These are phyloP conservation scores for Escallonia rubra DNA, from an alignment of 129 eudicot genomes.

Conservation along the genomic window DNA sequence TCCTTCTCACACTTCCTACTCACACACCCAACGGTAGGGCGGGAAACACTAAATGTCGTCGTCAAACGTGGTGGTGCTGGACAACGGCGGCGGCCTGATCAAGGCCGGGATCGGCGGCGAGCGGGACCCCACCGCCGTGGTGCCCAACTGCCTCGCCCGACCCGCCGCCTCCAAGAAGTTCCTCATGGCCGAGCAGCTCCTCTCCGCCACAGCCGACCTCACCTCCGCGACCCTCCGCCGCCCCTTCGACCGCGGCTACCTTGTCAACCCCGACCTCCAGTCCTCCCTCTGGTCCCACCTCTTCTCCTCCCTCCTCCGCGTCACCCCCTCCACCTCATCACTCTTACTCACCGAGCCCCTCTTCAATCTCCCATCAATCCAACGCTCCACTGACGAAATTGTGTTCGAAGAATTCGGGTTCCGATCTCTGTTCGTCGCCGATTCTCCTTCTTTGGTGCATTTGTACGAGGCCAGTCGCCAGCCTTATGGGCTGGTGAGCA, in stretches of 20 bases:
- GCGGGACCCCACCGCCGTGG: conserved; percentile 65
- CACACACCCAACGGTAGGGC: background rate
- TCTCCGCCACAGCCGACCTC: conserved; percentile 60
- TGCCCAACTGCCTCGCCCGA: conserved; percentile 83
- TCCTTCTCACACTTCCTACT: background rate
- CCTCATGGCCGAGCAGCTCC: conserved; percentile 58
- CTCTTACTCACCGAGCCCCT: conserved; percentile 76
- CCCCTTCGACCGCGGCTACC: conserved; percentile 93
- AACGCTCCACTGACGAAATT: conserved; percentile 58
- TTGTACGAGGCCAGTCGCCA: conserved; percentile 73
- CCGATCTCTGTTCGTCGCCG: conserved; percentile 47
- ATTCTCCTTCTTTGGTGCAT: conserved; percentile 69
- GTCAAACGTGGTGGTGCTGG: conserved; percentile 70
- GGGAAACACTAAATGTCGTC: conserved; percentile 17
- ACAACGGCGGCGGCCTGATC: conserved; percentile 92
- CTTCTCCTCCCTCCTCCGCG: conserved; percentile 49
- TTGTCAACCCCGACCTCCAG: conserved; percentile 85
- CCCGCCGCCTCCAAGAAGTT: conserved; percentile 69
- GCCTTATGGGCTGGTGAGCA: conserved; percentile 71
- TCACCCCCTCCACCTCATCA: conserved; percentile 54
- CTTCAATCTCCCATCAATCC: conserved; percentile 62
- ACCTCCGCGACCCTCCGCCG: conserved; percentile 96
- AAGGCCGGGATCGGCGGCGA: conserved; percentile 90
- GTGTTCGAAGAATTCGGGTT: conserved; percentile 82
- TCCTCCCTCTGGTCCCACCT: conserved; percentile 84